A percentile compares a stretch with the other conserved stretches of the same genome.
phyloP scores from a whole-genome alignment of 1,139 yeast species.

The Yamadazyma dendronema region DNA sequence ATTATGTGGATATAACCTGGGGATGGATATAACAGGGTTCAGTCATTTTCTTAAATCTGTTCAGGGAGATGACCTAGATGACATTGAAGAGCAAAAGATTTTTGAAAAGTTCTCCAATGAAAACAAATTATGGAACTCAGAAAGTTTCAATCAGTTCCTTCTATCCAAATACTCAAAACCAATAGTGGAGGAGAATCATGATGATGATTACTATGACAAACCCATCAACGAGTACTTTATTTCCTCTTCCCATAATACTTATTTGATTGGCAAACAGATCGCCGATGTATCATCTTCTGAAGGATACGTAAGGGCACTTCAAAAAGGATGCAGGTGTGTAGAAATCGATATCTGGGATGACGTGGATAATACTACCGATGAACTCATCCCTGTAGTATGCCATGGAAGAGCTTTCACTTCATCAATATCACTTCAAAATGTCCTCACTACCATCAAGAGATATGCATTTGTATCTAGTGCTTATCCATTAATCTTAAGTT shows the following conservation, averaged over 20 bases:
- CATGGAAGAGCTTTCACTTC: conserved; percentile 87
- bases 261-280: conserved; percentile 83
- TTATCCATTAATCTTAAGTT: conserved; percentile 80
- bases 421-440: conserved; percentile 67
- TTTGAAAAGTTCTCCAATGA: conserved; percentile 46
- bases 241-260: conserved; percentile 94
- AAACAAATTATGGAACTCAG: conserved; percentile 37
- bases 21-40: conserved; percentile 46
- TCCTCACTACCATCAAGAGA: conserved; percentile 68
- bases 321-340: conserved; percentile 87
- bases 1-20: conserved; percentile 18
- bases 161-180: conserved; percentile 47
- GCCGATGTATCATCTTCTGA: conserved; percentile 90
- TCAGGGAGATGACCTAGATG: conserved; percentile 49
- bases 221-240: conserved; percentile 87
- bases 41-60: conserved; percentile 41
- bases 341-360: conserved; percentile 98
- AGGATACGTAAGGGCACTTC: conserved; percentile 85
- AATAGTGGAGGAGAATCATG: conserved; percentile 20
- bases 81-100: conserved; percentile 23
- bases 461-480: conserved; percentile 86
- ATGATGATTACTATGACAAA: conserved; percentile 46
- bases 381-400: conserved; percentile 68
- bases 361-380: conserved; percentile 28
- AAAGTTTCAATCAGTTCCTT: conserved; percentile 52